Evolutionary conservation across 805 yeast species (phyloP), one percentile per base, ranked within the genome.

Genomic region (Candida alai): DNA sequence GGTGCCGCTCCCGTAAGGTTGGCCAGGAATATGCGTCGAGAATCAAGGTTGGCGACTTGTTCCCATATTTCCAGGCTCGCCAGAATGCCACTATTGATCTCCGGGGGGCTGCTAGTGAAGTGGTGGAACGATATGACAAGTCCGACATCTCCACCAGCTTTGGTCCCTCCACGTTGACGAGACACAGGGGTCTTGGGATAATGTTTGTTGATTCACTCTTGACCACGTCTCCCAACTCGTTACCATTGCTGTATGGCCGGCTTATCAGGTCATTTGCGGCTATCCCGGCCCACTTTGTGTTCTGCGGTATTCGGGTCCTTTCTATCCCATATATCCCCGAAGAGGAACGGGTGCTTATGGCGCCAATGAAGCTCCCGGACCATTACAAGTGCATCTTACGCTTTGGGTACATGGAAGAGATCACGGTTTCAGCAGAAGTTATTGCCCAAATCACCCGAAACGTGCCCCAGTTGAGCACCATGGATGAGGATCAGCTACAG

Each of bases 321-420:
- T 56, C 73, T 5, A 52, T 57, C 20, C 80, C 80, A 2, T 52
- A 44, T 30, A 60, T 72, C 5, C 52, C 57, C 1, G 44, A 35
- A 1, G 65, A 59, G n/a, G 73, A 70, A 23, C 52, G 70, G 14
- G 47, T 70, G 3, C 42, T 65, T 14, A 39, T 73, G 18, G 68
- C 61, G 4, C 45, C 65, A 17, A 63, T 68, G 38, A 60, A 58
- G 24, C 45, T 68, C 17, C 60, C 65, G 2, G 75, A 77, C 1
- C 70, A 72, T 43, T 70, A 68, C 54, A 54, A 72, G 38, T 72
- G 77, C 39, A 55, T 73, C 11, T 43, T 73, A 5, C 55, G 74
- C 17, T 72, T 63, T 38, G 80, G 80, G 3, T 74, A 73, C 48
- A 68, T 68, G 72, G 73, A 69, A 27, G 48, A 48, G n/a, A 48